Conservation (phyloP, 768 basidiomycete species). For the Hortiboletus campestris region DNA sequence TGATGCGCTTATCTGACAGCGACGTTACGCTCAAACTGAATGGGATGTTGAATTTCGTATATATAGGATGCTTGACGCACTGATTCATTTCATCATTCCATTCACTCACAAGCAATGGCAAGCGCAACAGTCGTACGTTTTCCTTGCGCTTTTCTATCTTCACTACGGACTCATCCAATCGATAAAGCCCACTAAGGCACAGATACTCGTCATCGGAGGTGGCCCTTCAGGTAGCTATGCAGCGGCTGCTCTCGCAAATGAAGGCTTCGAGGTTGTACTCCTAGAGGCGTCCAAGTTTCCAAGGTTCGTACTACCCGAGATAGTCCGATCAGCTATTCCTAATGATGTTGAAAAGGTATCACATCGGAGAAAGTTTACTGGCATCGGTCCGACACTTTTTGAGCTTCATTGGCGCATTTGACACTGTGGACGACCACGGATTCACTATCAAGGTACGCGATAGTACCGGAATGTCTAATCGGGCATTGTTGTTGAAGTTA, state of each 20-base stretch:
- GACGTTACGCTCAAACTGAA: too few relatives aligned
- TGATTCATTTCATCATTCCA: too few relatives aligned
- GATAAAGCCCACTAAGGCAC: background rate
- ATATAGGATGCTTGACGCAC: too few relatives aligned
- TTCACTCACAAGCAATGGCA: too few relatives aligned
- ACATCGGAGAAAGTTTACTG: constrained; percentile 16
- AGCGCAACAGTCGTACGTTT: too few relatives aligned
- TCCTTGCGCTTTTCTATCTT: too few relatives aligned
- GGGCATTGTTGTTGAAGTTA: background rate
- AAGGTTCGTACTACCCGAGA: constrained; percentile 1
- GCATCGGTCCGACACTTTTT: constrained; percentile 8
- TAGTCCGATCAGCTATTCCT: background rate
- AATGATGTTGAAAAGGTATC: constrained; percentile 5
- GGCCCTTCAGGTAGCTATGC: constrained; percentile 14
- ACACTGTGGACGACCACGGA: constrained; percentile 1
- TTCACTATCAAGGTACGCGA: constrained; percentile 10
- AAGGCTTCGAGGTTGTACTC: constrained; percentile 11
- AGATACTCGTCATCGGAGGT: constrained; percentile 13
- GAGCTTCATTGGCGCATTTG: constrained; percentile 10
- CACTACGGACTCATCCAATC: too few relatives aligned
- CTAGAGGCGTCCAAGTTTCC: constrained; percentile 13
- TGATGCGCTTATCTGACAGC: too few relatives aligned
- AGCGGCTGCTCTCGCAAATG: constrained; percentile 4
- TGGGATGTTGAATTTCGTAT: too few relatives aligned
- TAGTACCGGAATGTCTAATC: too few relatives aligned